These are phyloP conservation scores for Pseudonitzschia pungens DNA, from an alignment of 108 stramenopile genomes.

Conservation along the genomic window DNA sequence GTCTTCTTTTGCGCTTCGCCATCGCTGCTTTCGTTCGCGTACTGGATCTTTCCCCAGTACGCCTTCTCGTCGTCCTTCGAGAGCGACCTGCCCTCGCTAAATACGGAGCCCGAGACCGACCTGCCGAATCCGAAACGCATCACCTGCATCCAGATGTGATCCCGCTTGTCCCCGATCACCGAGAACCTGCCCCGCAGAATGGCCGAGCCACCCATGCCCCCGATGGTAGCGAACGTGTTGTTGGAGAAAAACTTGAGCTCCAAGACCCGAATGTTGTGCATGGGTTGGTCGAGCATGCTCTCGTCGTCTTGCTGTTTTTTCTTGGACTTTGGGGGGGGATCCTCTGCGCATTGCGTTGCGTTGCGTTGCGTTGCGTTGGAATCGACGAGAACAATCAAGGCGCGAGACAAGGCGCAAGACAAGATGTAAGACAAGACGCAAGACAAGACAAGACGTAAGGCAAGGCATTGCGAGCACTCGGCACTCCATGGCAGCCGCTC, in stretches of 20 bases:
- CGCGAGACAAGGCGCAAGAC: no score
- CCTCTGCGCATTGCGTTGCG: constrained; percentile 16
- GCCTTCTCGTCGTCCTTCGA: constrained; percentile 71
- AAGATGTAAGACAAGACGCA: no score
- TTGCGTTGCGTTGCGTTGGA: background rate
- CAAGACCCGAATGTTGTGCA: constrained; percentile 48
- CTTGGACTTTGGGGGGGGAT: constrained; percentile 37
- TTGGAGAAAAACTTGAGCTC: constrained; percentile 72
- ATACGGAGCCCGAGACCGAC: constrained; percentile 74
- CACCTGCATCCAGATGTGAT: constrained; percentile 86
- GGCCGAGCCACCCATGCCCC: constrained; percentile 62
- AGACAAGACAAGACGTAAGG: no score
- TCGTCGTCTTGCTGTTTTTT: constrained; percentile 53
- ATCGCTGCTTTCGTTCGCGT: constrained; percentile 22
- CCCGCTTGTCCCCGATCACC: constrained; percentile 65
- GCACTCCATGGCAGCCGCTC: background rate
- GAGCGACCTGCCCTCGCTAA: constrained; percentile 64
- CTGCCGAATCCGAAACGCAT: constrained; percentile 83
- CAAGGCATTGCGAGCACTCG: background rate
- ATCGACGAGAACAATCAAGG: background rate
- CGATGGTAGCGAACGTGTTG: constrained; percentile 72
- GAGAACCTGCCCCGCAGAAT: constrained; percentile 77
- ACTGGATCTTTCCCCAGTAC: constrained; percentile 74
- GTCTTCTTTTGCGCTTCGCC: constrained; percentile 37
- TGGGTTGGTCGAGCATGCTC: constrained; percentile 41